Percentiles rank a stretch among this genome's conserved stretches.
Evolutionary conservation across 2,329 filamentous ascomycete genomes (phyloP).

Genomic region (Colletotrichum cordylinicola): DNA sequence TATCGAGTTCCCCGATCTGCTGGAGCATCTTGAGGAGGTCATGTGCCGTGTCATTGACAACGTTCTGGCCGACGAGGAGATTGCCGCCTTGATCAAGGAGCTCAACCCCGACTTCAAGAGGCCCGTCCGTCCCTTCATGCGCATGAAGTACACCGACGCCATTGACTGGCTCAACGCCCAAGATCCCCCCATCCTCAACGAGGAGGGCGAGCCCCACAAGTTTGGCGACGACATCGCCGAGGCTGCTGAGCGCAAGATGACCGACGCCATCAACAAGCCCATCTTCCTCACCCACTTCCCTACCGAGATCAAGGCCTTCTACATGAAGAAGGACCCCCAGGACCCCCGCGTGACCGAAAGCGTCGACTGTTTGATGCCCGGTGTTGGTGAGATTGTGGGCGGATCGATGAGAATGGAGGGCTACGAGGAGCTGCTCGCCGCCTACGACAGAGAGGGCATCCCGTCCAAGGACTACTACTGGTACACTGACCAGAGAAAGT

Average conservation of each 20-base stretch:
- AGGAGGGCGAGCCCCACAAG: slow-evolving; percentile 85
- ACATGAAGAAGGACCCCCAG: slow-evolving; percentile 88
- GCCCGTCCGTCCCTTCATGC: slow-evolving; percentile 85
- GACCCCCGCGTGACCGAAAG: slow-evolving; percentile 90
- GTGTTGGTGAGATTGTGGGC: slow-evolving; percentile 95
- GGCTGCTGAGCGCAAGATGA: slow-evolving; percentile 96
- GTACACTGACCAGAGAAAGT: slow-evolving; percentile 98
- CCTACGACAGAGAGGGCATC: slow-evolving; percentile 87
- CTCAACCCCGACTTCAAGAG: slow-evolving; percentile 91
- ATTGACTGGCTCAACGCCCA: slow-evolving; percentile 93
- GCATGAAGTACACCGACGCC: slow-evolving; percentile 94
- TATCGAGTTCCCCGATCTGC: slow-evolving; percentile 88
- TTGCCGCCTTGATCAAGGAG: slow-evolving; percentile 76
- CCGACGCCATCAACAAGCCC: slow-evolving; percentile 91
- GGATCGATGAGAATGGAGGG: slow-evolving; percentile 96
- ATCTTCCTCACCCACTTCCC: slow-evolving; percentile 99
- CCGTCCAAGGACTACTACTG: slow-evolving; percentile 90
- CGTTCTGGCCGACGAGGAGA: slow-evolving; percentile 74
- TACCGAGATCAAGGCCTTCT: slow-evolving; percentile 97
- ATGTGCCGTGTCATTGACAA: slow-evolving; percentile 86
- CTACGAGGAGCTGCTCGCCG: slow-evolving; percentile 86
- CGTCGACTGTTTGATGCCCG: slow-evolving; percentile 86
- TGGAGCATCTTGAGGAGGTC: slow-evolving; percentile 84
- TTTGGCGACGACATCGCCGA: slow-evolving; percentile 99
- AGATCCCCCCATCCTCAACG: slow-evolving; percentile 81